A percentile compares a stretch with the other conserved stretches of the same genome.
These are phyloP conservation scores for Penicillium corylophilum DNA, from an alignment of 2,329 filamentous ascomycete species.

Conservation along the genomic window DNA sequence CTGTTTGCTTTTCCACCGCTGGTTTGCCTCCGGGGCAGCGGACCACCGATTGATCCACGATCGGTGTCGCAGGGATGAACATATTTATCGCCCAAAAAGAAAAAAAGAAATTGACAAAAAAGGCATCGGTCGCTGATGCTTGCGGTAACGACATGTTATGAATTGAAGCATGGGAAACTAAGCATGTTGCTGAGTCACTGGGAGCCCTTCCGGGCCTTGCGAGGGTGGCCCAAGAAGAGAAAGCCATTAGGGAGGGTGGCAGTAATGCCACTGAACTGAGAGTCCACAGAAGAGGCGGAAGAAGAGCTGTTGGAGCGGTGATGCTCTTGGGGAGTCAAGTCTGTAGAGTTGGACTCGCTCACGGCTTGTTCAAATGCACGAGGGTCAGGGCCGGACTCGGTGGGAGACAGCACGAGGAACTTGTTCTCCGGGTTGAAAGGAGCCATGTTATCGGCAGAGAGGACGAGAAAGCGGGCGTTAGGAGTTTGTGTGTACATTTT, in stretches of 20 bases:
- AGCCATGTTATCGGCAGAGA: conserved; percentile 21
- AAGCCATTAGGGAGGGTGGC: conserved; percentile 24
- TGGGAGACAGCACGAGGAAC: conserved; percentile 32
- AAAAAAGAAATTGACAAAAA: conserved; percentile 8
- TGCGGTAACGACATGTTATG: conserved; percentile 6
- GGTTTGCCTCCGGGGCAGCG: conserved; percentile 1
- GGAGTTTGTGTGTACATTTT: conserved; percentile 34
- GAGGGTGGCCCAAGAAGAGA: conserved; percentile 29
- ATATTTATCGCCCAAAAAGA: conserved; percentile 8
- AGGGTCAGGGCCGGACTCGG: conserved; percentile 29
- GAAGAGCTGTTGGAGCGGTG: conserved; percentile 31
- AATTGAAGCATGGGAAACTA: neutral
- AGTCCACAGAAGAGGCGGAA: conserved; percentile 21
- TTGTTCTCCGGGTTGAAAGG: conserved; percentile 21
- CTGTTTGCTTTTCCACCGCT: conserved; percentile 10
- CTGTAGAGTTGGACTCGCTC: conserved; percentile 11
- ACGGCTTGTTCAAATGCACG: conserved; percentile 19
- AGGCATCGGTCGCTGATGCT: conserved; percentile 17
- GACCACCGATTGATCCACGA: neutral
- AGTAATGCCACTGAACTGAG: conserved; percentile 10
- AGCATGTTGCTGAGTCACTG: conserved; percentile 1
- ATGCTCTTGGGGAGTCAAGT: conserved; percentile 7
- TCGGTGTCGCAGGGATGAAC: conserved; percentile 5
- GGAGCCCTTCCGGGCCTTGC: conserved; percentile 14
- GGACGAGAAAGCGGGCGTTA: conserved; percentile 33